Evolutionary conservation across 495 filamentous ascomycete genomes (phyloP).

Genomic region (Hypoxylon perforatum): DNA sequence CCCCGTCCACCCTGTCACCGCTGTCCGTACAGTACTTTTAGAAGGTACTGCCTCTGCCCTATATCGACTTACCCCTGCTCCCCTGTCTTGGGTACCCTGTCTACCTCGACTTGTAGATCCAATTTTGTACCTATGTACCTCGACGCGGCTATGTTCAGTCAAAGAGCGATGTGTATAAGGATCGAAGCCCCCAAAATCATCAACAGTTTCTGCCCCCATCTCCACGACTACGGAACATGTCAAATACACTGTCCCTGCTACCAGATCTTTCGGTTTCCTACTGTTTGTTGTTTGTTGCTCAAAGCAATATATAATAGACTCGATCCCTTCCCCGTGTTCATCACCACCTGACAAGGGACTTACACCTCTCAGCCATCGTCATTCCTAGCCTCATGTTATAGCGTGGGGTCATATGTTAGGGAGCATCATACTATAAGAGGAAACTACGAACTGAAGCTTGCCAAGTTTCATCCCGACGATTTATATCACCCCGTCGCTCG

Average conservation of each 20-base stretch:
- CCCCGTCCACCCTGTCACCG: too few relatives aligned
- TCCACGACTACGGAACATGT: conserved; percentile 32
- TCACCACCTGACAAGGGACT: conserved; percentile 1
- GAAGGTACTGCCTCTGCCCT: too few relatives aligned
- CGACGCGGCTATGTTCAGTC: conserved; percentile 29
- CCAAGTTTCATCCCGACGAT: conserved; percentile 9
- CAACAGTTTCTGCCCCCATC: conserved; percentile 44
- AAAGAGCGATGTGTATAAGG: conserved; percentile 37
- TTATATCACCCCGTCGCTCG: conserved; percentile 22
- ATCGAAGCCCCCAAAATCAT: conserved; percentile 47
- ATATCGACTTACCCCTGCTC: background rate
- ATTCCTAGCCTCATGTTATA: conserved; percentile 24
- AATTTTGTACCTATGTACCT: conserved; percentile 36
- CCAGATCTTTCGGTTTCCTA: conserved; percentile 12
- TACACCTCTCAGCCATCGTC: conserved; percentile 12
- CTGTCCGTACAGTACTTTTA: too few relatives aligned
- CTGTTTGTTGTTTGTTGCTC: conserved; percentile 14
- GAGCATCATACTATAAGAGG: conserved; percentile 14
- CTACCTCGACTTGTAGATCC: conserved; percentile 12
- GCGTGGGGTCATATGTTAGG: conserved; percentile 29
- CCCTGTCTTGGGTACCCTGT: conserved; percentile 1
- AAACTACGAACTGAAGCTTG: conserved; percentile 24
- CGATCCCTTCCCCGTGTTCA: conserved; percentile 10
- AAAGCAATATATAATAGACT: conserved; percentile 28
- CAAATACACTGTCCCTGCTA: conserved; percentile 16